phyloP scores from a whole-genome alignment of 257 asterid species.

The Thymus mandschuricus region DNA sequence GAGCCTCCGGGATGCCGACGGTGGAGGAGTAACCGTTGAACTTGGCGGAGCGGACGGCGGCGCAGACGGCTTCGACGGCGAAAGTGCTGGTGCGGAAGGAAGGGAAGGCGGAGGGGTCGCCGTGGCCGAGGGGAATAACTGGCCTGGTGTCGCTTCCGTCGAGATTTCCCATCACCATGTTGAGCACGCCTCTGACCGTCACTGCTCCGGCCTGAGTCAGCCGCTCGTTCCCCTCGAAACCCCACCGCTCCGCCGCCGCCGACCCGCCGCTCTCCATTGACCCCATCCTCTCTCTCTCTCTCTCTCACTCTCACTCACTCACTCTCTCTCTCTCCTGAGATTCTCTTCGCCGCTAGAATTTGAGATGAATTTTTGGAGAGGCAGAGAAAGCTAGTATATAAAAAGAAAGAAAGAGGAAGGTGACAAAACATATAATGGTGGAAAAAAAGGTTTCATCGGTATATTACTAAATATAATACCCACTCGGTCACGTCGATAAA shows the following conservation, averaged over 20 bases:
- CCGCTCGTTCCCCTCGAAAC: constrained; percentile 52
- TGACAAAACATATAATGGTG: no score
- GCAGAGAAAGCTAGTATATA: no score
- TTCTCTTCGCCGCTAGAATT: no score
- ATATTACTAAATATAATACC: no score
- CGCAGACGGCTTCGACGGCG: constrained; percentile 69
- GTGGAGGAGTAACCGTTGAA: constrained; percentile 77
- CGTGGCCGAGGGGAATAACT: constrained; percentile 69
- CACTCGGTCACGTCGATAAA: no score
- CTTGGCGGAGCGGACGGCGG: constrained; percentile 59
- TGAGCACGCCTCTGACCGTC: constrained; percentile 59
- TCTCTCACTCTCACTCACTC: no score
- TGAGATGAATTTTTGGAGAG: no score
- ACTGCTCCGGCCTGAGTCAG: constrained; percentile 48
- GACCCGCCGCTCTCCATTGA: constrained; percentile 48
- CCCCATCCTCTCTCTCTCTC: background rate
- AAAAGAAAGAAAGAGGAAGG: no score
- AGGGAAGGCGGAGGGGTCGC: constrained; percentile 88
- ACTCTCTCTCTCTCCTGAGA: no score
- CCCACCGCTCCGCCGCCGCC: constrained; percentile 43
- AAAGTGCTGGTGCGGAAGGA: constrained; percentile 56
- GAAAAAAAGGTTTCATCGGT: no score
- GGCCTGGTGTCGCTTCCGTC: constrained; percentile 48
- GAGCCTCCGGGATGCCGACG: constrained; percentile 63
- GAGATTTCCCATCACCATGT: constrained; percentile 45